Evolutionary conservation across 1,284 basidiomycete genomes (phyloP).

Genomic region (Ceratobasidium sp.): DNA sequence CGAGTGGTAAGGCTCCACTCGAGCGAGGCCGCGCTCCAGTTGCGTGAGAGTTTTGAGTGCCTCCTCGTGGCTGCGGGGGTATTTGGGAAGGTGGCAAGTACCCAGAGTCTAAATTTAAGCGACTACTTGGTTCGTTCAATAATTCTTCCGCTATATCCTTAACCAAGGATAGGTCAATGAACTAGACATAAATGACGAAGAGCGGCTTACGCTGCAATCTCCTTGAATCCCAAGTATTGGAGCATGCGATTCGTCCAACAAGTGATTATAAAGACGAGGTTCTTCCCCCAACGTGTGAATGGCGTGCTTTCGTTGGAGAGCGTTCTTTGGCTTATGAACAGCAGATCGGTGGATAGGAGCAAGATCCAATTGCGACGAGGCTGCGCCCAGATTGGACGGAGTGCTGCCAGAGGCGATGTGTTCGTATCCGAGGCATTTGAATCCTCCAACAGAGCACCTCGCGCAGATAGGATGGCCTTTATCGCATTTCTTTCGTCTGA

Average conservation of each 20-base stretch:
- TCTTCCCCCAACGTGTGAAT: neutral
- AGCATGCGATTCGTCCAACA: neutral
- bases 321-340: neutral
- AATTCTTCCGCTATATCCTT: too few species aligned
- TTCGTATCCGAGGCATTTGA: conserved; percentile 19
- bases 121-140: too few species aligned
- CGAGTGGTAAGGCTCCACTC: neutral
- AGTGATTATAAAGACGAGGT: neutral
- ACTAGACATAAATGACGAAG: too few species aligned
- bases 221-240: too few species aligned
- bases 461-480: neutral
- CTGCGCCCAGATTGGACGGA: neutral
- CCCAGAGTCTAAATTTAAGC: too few species aligned
- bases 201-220: too few species aligned
- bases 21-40: too few species aligned
- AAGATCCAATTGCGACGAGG: neutral
- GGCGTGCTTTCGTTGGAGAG: neutral
- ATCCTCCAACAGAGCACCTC: neutral
- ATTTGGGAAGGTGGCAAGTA: too few species aligned
- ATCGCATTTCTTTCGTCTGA: conserved; percentile 19
- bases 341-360: neutral
- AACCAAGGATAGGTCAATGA: too few species aligned
- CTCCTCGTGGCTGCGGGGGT: too few species aligned
- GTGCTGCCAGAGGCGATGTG: neutral
- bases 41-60: too few species aligned